phyloP scores from a whole-genome alignment of 2,329 filamentous ascomycete genomes.

The Dryadomyces quercivorus region DNA sequence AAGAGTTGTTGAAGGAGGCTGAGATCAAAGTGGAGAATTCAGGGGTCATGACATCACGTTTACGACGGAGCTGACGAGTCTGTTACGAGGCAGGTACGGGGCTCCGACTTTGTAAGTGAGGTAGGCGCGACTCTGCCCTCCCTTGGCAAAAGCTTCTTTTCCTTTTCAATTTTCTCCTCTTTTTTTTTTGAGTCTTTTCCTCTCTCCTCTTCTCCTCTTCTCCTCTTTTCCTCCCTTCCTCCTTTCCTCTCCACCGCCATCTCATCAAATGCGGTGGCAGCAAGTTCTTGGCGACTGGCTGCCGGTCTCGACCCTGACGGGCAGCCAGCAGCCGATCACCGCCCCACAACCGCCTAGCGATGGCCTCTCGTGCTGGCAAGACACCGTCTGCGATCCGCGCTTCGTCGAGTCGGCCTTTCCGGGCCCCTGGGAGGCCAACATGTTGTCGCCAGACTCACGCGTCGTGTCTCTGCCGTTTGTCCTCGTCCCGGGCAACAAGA shows the following conservation, averaged over 20 bases:
- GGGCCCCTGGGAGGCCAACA: conserved; percentile 45
- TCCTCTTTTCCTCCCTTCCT: no score
- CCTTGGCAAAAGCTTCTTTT: background rate
- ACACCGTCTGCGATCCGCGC: conserved; percentile 36
- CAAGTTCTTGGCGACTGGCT: background rate
- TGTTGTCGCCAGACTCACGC: conserved; percentile 40
- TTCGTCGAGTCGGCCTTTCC: conserved; percentile 37
- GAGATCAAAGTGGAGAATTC: no score
- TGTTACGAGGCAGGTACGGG: background rate
- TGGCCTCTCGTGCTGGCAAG: conserved; percentile 34
- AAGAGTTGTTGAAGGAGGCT: no score
- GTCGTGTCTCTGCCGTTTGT: conserved; percentile 32
- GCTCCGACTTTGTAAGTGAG: background rate
- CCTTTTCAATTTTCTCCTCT: background rate
- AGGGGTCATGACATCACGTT: no score
- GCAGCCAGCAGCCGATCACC: background rate
- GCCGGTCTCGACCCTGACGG: background rate
- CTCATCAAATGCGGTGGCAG: background rate
- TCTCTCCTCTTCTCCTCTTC: background rate
- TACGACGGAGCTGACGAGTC: no score
- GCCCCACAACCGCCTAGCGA: no score
- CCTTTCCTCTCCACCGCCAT: no score
- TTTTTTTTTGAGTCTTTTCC: background rate
- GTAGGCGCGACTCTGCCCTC: background rate
- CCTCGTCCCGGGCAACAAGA: conserved; percentile 17